A percentile compares a stretch with the other conserved stretches of the same genome.
Evolutionary conservation across 768 basidiomycete species (phyloP).

Genomic region (Fistulinella prunicolor): DNA sequence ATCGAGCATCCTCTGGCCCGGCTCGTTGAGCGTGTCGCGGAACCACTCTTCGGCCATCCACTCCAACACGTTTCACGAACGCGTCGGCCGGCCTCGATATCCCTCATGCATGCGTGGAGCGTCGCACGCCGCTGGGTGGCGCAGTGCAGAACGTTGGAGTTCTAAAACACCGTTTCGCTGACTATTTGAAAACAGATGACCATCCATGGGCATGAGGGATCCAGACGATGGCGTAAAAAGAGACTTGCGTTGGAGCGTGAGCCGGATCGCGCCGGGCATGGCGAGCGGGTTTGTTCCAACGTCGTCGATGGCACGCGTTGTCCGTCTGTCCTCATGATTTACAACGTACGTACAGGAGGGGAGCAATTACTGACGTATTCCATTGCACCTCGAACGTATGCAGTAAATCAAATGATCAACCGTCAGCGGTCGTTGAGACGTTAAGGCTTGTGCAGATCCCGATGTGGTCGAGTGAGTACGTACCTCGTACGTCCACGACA

Average conservation of each 20-base stretch:
- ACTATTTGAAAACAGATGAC: conserved; percentile 32
- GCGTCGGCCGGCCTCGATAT: conserved; percentile 53
- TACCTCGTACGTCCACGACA: conserved; percentile 58
- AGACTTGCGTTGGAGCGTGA: conserved; percentile 52
- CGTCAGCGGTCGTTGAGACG: too few species aligned
- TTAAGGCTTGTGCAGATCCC: too few species aligned
- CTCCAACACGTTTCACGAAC: conserved; percentile 75
- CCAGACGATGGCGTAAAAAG: too few species aligned
- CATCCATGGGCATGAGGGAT: neutral
- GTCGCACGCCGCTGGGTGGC: conserved; percentile 67
- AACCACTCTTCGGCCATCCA: too few species aligned
- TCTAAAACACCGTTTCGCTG: conserved; percentile 79
- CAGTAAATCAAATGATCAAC: too few species aligned
- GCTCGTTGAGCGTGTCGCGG: too few species aligned
- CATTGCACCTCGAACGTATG: conserved; percentile 88
- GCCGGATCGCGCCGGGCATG: conserved; percentile 67
- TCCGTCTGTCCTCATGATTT: conserved; percentile 52
- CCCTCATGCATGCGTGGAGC: conserved; percentile 68
- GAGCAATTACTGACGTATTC: conserved; percentile 73
- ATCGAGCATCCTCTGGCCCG: too few species aligned
- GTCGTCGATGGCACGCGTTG: conserved; percentile 52
- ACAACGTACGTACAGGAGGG: too few species aligned
- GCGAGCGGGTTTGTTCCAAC: conserved; percentile 49
- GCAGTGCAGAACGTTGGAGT: too few species aligned
- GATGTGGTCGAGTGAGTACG: too few species aligned